A percentile compares a stretch with the other conserved stretches of the same genome.
phyloP scores from a whole-genome alignment of 1,284 basidiomycete genomes.

The Paramarasmius palmivorus region DNA sequence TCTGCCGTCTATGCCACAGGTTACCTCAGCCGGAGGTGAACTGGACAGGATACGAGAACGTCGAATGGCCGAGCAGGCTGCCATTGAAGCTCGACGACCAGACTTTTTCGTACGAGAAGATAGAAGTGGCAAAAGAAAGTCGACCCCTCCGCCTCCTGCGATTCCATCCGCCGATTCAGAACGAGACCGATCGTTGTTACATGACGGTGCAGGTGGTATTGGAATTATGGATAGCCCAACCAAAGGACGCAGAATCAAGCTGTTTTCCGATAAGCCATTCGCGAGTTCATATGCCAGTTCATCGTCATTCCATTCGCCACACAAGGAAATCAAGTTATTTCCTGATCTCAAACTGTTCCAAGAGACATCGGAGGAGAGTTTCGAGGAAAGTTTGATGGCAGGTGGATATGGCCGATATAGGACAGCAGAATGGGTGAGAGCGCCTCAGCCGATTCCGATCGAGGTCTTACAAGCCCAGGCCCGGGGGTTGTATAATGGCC shows the following conservation, averaged over 20 bases:
- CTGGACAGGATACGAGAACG: slow-evolving; percentile 58
- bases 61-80: slow-evolving; percentile 49
- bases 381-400: slow-evolving; percentile 77
- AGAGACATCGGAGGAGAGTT: slow-evolving; percentile 79
- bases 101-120: slow-evolving; percentile 66
- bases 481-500: slow-evolving; percentile 65
- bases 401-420: slow-evolving; percentile 72
- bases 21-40: slow-evolving; percentile 45
- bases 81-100: slow-evolving; percentile 62
- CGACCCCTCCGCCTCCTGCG: slow-evolving; percentile 24
- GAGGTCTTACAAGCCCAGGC: slow-evolving; percentile 35
- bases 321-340: slow-evolving; percentile 1
- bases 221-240: slow-evolving; percentile 67
- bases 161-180: slow-evolving; percentile 26
- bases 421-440: slow-evolving; percentile 53
- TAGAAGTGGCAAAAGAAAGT: slow-evolving; percentile 23
- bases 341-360: slow-evolving; percentile 44
- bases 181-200: slow-evolving; percentile 29
- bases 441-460: slow-evolving; percentile 46
- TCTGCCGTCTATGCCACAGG: not conserved
- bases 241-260: slow-evolving; percentile 66
- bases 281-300: not conserved
- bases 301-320: not conserved
- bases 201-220: too few relatives aligned
- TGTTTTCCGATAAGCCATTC: slow-evolving; percentile 30